A percentile compares a stretch with the other conserved stretches of the same genome.
These are phyloP conservation scores for Bombardia bombarda DNA, from an alignment of 495 filamentous ascomycete genomes.

Conservation along the genomic window DNA sequence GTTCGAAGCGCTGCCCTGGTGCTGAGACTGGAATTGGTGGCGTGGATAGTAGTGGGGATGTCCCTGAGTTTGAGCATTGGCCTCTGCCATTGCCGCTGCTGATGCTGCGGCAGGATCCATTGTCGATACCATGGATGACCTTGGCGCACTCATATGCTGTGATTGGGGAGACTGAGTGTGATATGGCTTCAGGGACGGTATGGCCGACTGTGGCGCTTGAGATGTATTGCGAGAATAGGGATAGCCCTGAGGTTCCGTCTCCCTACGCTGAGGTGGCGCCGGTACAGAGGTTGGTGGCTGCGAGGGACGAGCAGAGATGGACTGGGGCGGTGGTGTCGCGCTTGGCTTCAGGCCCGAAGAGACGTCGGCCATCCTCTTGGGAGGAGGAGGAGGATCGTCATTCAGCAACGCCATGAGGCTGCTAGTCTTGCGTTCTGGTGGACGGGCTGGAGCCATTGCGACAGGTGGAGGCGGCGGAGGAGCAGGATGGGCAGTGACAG, in stretches of 20 bases:
- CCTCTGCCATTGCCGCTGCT: conserved; percentile 25
- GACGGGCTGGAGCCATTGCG: conserved; percentile 22
- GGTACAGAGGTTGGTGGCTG: conserved; percentile 23
- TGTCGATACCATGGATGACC: conserved; percentile 21
- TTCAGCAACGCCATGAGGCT: conserved; percentile 44
- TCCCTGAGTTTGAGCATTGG: no score
- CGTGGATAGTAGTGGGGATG: conserved; percentile 37
- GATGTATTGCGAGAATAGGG: conserved; percentile 29
- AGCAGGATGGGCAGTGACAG: conserved; percentile 24
- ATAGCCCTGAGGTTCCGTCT: conserved; percentile 27
- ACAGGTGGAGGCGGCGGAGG: conserved; percentile 21
- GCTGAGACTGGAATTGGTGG: conserved; percentile 25
- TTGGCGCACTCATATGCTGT: conserved; percentile 27
- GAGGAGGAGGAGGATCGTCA: conserved; percentile 37
- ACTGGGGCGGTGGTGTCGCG: conserved; percentile 37
- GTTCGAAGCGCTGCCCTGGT: conserved; percentile 22
- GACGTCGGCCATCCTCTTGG: conserved; percentile 35
- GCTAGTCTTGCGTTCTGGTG: conserved; percentile 36
- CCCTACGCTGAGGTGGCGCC: conserved; percentile 27
- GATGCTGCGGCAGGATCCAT: conserved; percentile 21
- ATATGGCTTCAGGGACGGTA: conserved; percentile 42
- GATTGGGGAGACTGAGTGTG: conserved; percentile 35
- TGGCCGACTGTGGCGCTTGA: conserved; percentile 29
- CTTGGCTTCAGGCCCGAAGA: conserved; percentile 25
- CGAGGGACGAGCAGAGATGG: conserved; percentile 28